Conservation (phyloP, 331 rosid genomes). For the Malus hybrid region DNA sequence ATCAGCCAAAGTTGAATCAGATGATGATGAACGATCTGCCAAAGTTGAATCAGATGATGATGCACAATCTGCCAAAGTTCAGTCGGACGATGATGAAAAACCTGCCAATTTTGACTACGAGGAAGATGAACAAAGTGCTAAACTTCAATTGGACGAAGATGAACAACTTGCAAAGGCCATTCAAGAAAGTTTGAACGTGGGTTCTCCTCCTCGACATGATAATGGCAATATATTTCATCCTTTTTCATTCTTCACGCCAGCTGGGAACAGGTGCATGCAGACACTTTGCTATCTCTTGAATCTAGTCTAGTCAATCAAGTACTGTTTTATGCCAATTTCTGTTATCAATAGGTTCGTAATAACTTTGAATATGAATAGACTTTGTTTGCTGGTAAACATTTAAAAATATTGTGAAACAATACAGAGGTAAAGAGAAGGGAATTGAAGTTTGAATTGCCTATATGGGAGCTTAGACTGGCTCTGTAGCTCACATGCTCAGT, state of each 20-base stretch:
- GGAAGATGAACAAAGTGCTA: constrained; percentile 30
- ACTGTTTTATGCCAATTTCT: not conserved
- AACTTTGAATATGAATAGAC: not conserved
- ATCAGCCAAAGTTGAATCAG: constrained; percentile 23
- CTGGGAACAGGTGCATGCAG: constrained; percentile 55
- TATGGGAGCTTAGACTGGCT: not conserved
- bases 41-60: constrained; percentile 54
- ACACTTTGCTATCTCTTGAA: not conserved
- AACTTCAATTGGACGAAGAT: constrained; percentile 63
- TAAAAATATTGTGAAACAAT: not conserved
- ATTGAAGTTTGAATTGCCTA: not conserved
- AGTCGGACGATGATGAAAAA: constrained; percentile 48
- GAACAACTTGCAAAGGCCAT: constrained; percentile 83
- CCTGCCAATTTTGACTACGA: constrained; percentile 44
- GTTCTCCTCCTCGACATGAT: constrained; percentile 46
- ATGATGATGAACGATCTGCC: constrained; percentile 39
- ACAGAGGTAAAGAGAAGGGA: not conserved
- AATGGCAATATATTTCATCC: constrained; percentile 48
- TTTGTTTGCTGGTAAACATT: not conserved
- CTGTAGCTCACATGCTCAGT: not conserved
- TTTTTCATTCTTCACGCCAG: constrained; percentile 32
- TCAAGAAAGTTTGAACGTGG: constrained; percentile 62
- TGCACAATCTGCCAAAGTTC: constrained; percentile 18
- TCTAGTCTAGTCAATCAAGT: not conserved
- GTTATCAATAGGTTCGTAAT: not conserved